These are phyloP conservation scores for Pseudogymnoascus sp. DNA, from an alignment of 2,329 filamentous ascomycete genomes.

Conservation along the genomic window DNA sequence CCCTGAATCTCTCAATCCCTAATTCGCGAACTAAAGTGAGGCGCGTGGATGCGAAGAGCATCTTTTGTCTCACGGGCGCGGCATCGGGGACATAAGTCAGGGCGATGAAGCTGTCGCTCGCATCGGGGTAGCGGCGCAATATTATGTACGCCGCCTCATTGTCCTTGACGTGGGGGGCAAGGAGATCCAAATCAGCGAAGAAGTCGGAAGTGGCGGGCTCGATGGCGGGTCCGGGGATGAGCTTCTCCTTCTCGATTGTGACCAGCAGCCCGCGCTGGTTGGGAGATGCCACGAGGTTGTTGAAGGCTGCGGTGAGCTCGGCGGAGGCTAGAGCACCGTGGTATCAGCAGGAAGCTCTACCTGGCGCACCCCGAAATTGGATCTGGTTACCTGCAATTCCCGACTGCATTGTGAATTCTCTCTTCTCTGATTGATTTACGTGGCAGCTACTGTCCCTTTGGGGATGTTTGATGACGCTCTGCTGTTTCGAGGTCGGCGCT, in stretches of 20 bases:
- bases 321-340: constrained; percentile 51
- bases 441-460: neutral
- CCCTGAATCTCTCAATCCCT: constrained; percentile 69
- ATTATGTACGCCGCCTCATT: constrained; percentile 67
- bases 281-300: constrained; percentile 53
- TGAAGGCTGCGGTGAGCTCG: constrained; percentile 70
- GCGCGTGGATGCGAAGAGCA: constrained; percentile 73
- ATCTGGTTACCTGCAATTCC: constrained; percentile 58
- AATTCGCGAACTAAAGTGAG: constrained; percentile 69
- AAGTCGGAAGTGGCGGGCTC: constrained; percentile 50
- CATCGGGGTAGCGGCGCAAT: constrained; percentile 56
- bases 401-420: constrained; percentile 58
- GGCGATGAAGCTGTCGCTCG: constrained; percentile 51
- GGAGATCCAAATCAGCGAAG: constrained; percentile 52
- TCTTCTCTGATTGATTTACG: constrained; percentile 4
- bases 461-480: neutral
- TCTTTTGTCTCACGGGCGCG: constrained; percentile 76
- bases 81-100: constrained; percentile 73
- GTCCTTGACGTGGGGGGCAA: constrained; percentile 56
- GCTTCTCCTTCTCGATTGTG: constrained; percentile 60
- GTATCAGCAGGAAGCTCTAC: constrained; percentile 7
- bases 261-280: constrained; percentile 63
- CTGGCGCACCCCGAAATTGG: neutral
- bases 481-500: constrained; percentile 1
- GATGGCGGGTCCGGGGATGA: constrained; percentile 53